Conservation (phyloP, 257 asterid species). For the Ajuga chamaepitys region DNA sequence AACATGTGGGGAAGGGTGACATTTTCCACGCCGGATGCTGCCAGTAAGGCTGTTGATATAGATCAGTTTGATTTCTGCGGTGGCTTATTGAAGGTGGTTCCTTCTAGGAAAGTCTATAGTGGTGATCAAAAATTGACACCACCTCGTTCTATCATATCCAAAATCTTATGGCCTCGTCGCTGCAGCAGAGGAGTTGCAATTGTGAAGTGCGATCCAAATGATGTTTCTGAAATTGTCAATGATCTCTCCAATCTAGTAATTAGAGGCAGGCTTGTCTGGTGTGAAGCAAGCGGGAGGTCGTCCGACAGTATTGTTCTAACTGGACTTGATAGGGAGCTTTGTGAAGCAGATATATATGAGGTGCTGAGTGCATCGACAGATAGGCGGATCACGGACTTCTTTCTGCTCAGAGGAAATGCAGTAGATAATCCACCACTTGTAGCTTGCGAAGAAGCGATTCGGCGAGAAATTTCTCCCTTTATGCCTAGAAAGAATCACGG, state of each 20-base stretch:
- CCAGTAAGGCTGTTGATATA: conserved; percentile 44
- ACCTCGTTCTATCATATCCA: conserved; percentile 56
- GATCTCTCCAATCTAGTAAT: conserved; percentile 44
- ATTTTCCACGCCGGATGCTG: conserved; percentile 79
- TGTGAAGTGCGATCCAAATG: conserved; percentile 53
- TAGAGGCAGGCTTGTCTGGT: conserved; percentile 33
- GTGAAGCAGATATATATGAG: conserved; percentile 51
- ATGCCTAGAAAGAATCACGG: conserved; percentile 65
- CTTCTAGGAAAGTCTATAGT: conserved; percentile 36
- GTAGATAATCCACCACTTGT: conserved; percentile 47
- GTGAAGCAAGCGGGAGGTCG: conserved; percentile 29
- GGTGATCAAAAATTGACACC: conserved; percentile 47
- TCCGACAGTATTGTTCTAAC: conserved; percentile 33
- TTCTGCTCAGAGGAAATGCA: conserved; percentile 51
- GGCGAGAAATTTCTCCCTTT: conserved; percentile 62
- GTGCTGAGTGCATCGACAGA: conserved; percentile 37
- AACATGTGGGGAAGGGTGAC: conserved; percentile 86
- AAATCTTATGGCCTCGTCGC: conserved; percentile 84
- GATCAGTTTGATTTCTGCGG: conserved; percentile 35
- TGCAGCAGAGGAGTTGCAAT: conserved; percentile 72
- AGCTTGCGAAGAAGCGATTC: conserved; percentile 66
- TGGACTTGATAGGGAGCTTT: conserved; percentile 49
- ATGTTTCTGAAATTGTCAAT: conserved; percentile 37
- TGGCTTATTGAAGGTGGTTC: conserved; percentile 51
- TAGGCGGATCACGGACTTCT: conserved; percentile 41